These are phyloP conservation scores for Silene uniflora DNA, from an alignment of 148 eudicot genomes.

Conservation along the genomic window DNA sequence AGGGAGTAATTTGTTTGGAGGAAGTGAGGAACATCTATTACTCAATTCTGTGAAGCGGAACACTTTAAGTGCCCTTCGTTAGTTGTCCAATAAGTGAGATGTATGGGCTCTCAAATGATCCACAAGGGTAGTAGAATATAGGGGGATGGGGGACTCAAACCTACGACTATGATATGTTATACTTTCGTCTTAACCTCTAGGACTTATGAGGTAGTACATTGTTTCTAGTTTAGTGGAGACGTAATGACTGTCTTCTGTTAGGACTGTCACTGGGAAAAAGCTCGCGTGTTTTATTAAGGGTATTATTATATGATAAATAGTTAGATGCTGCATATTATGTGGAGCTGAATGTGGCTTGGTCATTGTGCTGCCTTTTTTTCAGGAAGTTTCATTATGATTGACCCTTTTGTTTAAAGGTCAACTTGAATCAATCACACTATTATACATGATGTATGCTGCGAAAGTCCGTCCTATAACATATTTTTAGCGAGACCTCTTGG, in stretches of 20 bases:
- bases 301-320: neutral
- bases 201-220: neutral
- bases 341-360: neutral
- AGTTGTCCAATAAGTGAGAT: too few relatives aligned
- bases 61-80: too few relatives aligned
- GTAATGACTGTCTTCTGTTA: too few relatives aligned
- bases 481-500: neutral
- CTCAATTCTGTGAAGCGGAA: too few relatives aligned
- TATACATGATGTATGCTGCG: neutral
- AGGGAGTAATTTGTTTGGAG: too few relatives aligned
- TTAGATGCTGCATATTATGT: neutral
- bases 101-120: too few relatives aligned
- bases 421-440: neutral
- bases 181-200: too few relatives aligned
- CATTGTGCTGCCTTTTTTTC: neutral
- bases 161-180: too few relatives aligned
- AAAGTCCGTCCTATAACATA: neutral
- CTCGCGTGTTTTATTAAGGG: neutral
- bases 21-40: too few relatives aligned
- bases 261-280: neutral
- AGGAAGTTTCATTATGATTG: neutral
- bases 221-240: neutral
- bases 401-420: neutral
- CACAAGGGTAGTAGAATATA: too few relatives aligned
- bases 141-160: too few relatives aligned